Percentiles rank a stretch among this genome's conserved stretches.
These are phyloP conservation scores for Biancaea sappan DNA, from an alignment of 306 rosid genomes.

Conservation along the genomic window DNA sequence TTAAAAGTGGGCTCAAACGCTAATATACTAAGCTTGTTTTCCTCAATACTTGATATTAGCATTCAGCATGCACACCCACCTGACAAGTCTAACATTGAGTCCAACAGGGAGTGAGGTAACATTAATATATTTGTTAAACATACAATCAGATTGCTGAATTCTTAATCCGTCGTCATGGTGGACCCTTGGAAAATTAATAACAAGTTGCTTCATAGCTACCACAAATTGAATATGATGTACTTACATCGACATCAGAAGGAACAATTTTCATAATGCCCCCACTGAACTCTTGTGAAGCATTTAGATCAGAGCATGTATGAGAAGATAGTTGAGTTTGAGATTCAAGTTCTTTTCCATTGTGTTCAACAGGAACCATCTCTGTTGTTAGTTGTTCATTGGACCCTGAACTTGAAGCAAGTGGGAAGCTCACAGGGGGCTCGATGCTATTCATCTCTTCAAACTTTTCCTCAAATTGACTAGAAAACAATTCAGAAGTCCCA, in stretches of 20 bases:
- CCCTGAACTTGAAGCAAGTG: constrained; percentile 80
- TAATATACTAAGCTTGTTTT: neutral
- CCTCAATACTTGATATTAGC: neutral
- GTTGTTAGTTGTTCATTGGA: constrained; percentile 63
- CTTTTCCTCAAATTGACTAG: constrained; percentile 96
- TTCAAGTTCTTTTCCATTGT: constrained; percentile 54
- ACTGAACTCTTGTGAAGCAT: constrained; percentile 65
- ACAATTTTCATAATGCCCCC: constrained; percentile 98
- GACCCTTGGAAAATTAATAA: neutral
- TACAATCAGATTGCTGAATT: neutral
- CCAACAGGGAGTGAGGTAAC: neutral
- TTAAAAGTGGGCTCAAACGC: neutral
- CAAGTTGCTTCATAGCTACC: neutral
- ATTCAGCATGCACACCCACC: neutral
- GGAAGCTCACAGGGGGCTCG: constrained; percentile 66
- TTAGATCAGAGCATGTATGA: constrained; percentile 61
- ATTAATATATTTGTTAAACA: constrained; percentile 3
- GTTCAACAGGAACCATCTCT: constrained; percentile 57
- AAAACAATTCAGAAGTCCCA: constrained; percentile 31
- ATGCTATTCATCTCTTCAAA: constrained; percentile 77
- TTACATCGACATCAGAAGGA: constrained; percentile 94
- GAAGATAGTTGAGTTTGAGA: constrained; percentile 63
- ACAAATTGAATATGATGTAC: constrained; percentile 38
- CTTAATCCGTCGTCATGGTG: neutral
- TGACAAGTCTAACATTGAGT: neutral